Base-by-base conservation (phyloP, 192 early-diverging fungal genomes). In the Coemansia sp. region DNA sequence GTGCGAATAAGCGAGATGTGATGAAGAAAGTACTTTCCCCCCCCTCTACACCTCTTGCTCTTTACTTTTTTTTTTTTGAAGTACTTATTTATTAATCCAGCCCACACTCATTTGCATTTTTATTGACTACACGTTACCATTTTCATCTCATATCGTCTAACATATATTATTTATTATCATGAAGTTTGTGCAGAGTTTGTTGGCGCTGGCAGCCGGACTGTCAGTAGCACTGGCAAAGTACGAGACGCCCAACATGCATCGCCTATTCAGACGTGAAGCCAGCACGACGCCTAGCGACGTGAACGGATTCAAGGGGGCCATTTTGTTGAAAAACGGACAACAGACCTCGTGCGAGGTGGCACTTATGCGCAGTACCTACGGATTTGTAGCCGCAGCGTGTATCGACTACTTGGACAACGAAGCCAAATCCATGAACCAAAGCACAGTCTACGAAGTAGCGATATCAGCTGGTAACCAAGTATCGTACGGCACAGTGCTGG, bases 341-440 rank as follows among this genome's bases (percentile, higher is more conserved):
- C 80, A 77, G 44, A 82, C 80, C 1, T 70, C 80, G 5, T 82
- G 80, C 38, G 80, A 82, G 44, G 63, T 82, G 8, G 80, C 80
- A 4, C 65, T 82, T 0, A 76, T 82, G 80, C 64, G 68, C 51
- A 59, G 32, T 41, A 77, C 75, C 3, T 65, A 62, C 39, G 80
- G 67, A 2, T 74, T 77, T 63, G 80, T 82, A 11, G 60, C 80
- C 1, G 80, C 80, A 1, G 67, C 67, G 50, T 82, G 80, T 23
- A 41, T 82, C 38, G 75, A 82, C 68, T 82, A 67, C 27, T 57
- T 66, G 4, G 71, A 73, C 42, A 23, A 21, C 15, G 32, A 27
- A 2, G 74, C 46, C 36, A 73, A 69, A 31, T 4, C 23, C 11
- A 15, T 55, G 17, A 71, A 76, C 45, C 68, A 42, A 36, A 63